phyloP scores from a whole-genome alignment of 1,284 basidiomycete species.

The Earliella scabrosa region DNA sequence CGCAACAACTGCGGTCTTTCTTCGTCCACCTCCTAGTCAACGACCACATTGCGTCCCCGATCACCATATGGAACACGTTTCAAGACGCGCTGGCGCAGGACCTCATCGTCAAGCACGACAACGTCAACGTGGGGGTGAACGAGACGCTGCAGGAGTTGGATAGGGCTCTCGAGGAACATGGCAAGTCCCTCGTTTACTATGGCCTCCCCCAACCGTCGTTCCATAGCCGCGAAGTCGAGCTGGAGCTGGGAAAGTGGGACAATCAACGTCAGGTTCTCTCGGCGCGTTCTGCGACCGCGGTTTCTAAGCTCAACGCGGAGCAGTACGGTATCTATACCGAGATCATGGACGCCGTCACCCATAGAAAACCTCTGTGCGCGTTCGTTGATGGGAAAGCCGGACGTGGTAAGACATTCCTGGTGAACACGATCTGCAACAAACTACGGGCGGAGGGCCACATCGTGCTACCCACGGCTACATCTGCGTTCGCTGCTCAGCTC shows the following conservation, averaged over 20 bases:
- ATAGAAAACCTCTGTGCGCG: constrained; percentile 23
- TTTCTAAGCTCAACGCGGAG: constrained; percentile 33
- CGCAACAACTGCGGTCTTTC: constrained; percentile 37
- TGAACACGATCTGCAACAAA: constrained; percentile 39
- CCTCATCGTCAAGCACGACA: constrained; percentile 27
- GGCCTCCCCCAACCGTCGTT: constrained; percentile 36
- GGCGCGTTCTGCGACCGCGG: constrained; percentile 26
- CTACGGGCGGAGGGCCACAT: constrained; percentile 34
- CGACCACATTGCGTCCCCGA: constrained; percentile 32
- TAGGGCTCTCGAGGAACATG: constrained; percentile 29
- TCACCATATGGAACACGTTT: constrained; percentile 33
- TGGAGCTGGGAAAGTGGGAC: constrained; percentile 35
- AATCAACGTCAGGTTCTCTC: constrained; percentile 17
- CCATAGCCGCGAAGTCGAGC: constrained; percentile 31
- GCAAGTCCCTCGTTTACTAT: constrained; percentile 27
- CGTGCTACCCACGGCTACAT: constrained; percentile 41
- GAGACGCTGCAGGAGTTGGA: constrained; percentile 30
- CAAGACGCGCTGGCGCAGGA: constrained; percentile 30
- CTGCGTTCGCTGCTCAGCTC: constrained; percentile 43
- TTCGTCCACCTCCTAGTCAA: constrained; percentile 41
- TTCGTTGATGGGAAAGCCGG: constrained; percentile 47
- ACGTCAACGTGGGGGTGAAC: constrained; percentile 29
- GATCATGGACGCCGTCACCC: constrained; percentile 30
- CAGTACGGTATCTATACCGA: constrained; percentile 34
- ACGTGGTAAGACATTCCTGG: constrained; percentile 43